Percentiles rank a stretch among this genome's conserved stretches.
Conservation (phyloP, 306 rosid species). For the Malus domestica region DNA sequence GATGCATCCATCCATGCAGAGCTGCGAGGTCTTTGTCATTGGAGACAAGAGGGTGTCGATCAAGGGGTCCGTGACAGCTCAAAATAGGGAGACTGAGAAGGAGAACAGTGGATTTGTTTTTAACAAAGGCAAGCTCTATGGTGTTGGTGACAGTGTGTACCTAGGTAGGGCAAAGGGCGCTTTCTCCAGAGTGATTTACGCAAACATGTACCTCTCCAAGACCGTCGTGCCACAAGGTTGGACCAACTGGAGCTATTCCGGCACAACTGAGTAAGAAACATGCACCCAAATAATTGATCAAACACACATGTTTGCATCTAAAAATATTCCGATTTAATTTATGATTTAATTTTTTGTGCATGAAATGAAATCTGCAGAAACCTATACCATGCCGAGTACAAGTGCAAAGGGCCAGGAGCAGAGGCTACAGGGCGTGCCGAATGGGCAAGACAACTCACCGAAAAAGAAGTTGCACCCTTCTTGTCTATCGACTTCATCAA, state of each 20-base stretch:
- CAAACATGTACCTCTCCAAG: constrained; percentile 49
- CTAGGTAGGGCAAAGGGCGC: constrained; percentile 74
- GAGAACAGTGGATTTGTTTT: constrained; percentile 70
- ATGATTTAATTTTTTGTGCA: background rate
- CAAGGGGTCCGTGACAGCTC: constrained; percentile 65
- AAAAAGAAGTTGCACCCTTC: constrained; percentile 39
- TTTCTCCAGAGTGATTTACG: constrained; percentile 57
- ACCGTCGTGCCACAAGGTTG: constrained; percentile 55
- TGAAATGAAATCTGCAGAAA: constrained; percentile 27
- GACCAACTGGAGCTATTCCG: constrained; percentile 66
- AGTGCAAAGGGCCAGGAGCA: constrained; percentile 61
- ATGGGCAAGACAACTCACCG: constrained; percentile 51
- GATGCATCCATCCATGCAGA: constrained; percentile 22
- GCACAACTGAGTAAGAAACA: constrained; percentile 54
- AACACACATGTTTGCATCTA: background rate
- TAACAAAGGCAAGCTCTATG: constrained; percentile 55
- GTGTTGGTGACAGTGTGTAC: constrained; percentile 49
- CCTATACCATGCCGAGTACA: constrained; percentile 54
- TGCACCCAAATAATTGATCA: background rate
- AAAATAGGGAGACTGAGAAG: constrained; percentile 27
- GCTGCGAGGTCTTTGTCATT: constrained; percentile 66
- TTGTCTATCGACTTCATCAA: constrained; percentile 46
- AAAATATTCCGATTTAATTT: background rate
- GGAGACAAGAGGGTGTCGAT: constrained; percentile 53
- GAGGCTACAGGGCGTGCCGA: constrained; percentile 23